Base-by-base conservation (phyloP, 2,329 filamentous ascomycete genomes). In the Penicillium verrucosum region DNA sequence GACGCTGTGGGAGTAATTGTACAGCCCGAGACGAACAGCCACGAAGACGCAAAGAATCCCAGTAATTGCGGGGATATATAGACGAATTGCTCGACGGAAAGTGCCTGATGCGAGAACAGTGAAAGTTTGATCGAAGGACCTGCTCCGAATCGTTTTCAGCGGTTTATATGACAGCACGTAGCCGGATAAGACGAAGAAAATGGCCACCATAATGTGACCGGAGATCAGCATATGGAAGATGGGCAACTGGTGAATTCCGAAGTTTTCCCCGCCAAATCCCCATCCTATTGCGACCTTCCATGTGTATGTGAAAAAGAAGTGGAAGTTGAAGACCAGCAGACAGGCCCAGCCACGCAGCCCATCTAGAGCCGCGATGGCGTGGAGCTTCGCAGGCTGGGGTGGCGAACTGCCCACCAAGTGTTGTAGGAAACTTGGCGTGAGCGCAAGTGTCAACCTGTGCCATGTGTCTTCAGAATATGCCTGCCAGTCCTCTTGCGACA, bases 111-210 rank as follows among this genome's bases (percentile, higher is more conserved):
- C 71, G 32, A 79, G 63, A 5, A 66, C 65, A n/a, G 68, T 68
- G 52, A 77, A 75, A 3, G 75, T 70, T 51, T 75, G 69, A 29
- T 74, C 75, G 59, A 70, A 77, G 11, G 71, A 66, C 41, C 70
- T 66, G 54, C 57, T 70, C 36, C 71, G 73, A 51, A 77, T 75
- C 37, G 70, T 65, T 58, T 72, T 77, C 51, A 77, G 58, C 4
- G 74, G 74, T 55, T 75, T 75, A 55, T 74, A 74, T 29, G 76
- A 77, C 45, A 80, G 68, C n/a, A 78, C 77, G 55, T 80, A 80
- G 50, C 77, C 78, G 9, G 76, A 79, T 27, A 80, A 73, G 34
- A 80, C 73, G 61, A 80, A 80, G 66, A 80, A 80, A 37, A 79
- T 75, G 44, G 73, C 71, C 14, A 80, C 77, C 76, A 78, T 77